These are phyloP conservation scores for Conidiobolus incongruus DNA, from an alignment of 371 early-diverging fungal species.

Conservation along the genomic window DNA sequence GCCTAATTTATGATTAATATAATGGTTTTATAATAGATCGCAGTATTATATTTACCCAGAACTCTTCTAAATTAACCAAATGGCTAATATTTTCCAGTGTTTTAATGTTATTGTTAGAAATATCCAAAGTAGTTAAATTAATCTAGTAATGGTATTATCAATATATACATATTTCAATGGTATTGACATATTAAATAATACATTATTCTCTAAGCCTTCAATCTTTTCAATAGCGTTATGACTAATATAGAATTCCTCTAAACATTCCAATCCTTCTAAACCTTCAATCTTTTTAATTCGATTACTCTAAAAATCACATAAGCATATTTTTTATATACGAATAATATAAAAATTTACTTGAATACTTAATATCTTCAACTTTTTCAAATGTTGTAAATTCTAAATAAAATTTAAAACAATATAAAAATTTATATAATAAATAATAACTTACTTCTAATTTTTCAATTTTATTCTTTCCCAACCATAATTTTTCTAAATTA, in stretches of 20 bases:
- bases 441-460: too few species aligned
- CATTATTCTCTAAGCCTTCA: slow-evolving; percentile 57
- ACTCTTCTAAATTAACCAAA: slow-evolving; percentile 48
- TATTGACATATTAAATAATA: too few species aligned
- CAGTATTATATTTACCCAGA: too few species aligned
- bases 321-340: too few species aligned
- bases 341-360: too few species aligned
- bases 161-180: too few species aligned
- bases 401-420: too few species aligned
- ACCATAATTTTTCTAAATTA: slow-evolving; percentile 67
- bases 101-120: slow-evolving; percentile 60
- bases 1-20: too few species aligned
- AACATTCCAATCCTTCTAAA: slow-evolving; percentile 30
- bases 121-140: slow-evolving; percentile 52
- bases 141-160: slow-evolving; percentile 10
- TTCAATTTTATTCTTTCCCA: slow-evolving; percentile 92
- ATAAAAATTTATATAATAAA: too few species aligned
- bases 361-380: slow-evolving; percentile 58
- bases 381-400: slow-evolving; percentile 17
- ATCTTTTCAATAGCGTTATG: slow-evolving; percentile 66
- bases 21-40: too few species aligned
- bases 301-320: too few species aligned
- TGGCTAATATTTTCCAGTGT: slow-evolving; percentile 51
- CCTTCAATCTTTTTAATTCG: slow-evolving; percentile 52
- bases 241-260: slow-evolving; percentile 77